Evolutionary conservation across 2,329 filamentous ascomycete species (phyloP), one percentile per base, ranked within the genome.

Genomic region (Talaromyces amestolkiae): DNA sequence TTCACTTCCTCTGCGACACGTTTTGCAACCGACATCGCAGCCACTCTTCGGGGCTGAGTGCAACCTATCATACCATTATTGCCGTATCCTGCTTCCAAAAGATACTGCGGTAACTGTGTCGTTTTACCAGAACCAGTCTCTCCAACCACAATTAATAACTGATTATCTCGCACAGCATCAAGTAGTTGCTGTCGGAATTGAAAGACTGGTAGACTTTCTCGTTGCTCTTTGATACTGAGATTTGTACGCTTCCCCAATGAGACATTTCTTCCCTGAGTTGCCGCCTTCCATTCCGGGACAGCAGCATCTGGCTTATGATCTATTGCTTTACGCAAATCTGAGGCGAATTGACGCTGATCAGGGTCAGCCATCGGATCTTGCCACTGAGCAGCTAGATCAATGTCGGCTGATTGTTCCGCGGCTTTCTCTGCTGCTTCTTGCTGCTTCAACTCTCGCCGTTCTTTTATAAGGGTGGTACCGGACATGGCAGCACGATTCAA

Each of bases 121-220:
- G 95, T 99, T 79, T 99, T 99, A 70, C 95, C 95, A 0, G 93
- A 97, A 15, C 95, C 95, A 61, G 95, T 99, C 76, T 99, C 95
- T 72, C 95, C 95, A 61, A 99, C 94, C 0, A 99, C 94, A 73
- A 99, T 96, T 68, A 99, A 78, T 54, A 99, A 86, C 74, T 98
- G 94, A 74, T 99, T 95, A 45, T 92, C 89, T 31, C 84, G 83
- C 2, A 99, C 89, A 24, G 95, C 95, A 71, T 96, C 87, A 69
- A 98, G 89, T 35, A 99, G 85, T 73, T 96, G 91, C 60, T 87
- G 89, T 63, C 94, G 87, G 81, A 99, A 97, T 62, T 89, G 91
- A 79, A 83, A 99, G 0, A 98, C 93, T 0, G 95, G 95, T 59
- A 99, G 81, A 33, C 88, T 90, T 76, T 97, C 92, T 71, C 95